Conservation (phyloP, 2,329 filamentous ascomycete genomes). For the Ilyonectria robusta region DNA sequence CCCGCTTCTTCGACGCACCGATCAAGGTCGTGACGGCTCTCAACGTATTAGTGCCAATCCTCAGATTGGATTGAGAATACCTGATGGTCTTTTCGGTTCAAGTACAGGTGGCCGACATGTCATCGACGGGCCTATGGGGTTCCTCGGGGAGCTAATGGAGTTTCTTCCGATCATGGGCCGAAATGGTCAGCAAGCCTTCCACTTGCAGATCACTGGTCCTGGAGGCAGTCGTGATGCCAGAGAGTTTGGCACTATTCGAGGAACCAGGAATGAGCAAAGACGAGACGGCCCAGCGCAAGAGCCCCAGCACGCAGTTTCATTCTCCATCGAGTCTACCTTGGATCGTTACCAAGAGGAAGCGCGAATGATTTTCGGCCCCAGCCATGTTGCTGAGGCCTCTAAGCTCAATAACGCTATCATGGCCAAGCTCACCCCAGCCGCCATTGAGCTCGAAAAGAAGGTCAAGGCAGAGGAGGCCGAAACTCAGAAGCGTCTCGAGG, state of each 20-base stretch:
- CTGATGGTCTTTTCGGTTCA: slow-evolving; percentile 60
- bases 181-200: slow-evolving; percentile 67
- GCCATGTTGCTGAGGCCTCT: slow-evolving; percentile 75
- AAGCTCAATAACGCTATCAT: slow-evolving; percentile 79
- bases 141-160: slow-evolving; percentile 70
- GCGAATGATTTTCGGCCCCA: slow-evolving; percentile 83
- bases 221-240: slow-evolving; percentile 64
- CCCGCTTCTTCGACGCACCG: slow-evolving; percentile 81
- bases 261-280: slow-evolving; percentile 63
- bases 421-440: slow-evolving; percentile 83
- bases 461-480: slow-evolving; percentile 72
- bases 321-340: slow-evolving; percentile 79
- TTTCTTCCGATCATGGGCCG: slow-evolving; percentile 64
- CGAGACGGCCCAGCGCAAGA: slow-evolving; percentile 67
- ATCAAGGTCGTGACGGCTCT: slow-evolving; percentile 59
- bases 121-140: slow-evolving; percentile 66
- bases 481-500: slow-evolving; percentile 64
- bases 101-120: slow-evolving; percentile 50
- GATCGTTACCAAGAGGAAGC: slow-evolving; percentile 92
- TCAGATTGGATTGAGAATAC: slow-evolving; percentile 68
- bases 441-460: slow-evolving; percentile 85
- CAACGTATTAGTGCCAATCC: slow-evolving; percentile 66
- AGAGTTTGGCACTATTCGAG: slow-evolving; percentile 62
- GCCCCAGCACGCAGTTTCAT: slow-evolving; percentile 82
- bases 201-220: slow-evolving; percentile 70